These are phyloP conservation scores for Kappamyces sp. DNA, from an alignment of 192 early-diverging fungal species.

Conservation along the genomic window DNA sequence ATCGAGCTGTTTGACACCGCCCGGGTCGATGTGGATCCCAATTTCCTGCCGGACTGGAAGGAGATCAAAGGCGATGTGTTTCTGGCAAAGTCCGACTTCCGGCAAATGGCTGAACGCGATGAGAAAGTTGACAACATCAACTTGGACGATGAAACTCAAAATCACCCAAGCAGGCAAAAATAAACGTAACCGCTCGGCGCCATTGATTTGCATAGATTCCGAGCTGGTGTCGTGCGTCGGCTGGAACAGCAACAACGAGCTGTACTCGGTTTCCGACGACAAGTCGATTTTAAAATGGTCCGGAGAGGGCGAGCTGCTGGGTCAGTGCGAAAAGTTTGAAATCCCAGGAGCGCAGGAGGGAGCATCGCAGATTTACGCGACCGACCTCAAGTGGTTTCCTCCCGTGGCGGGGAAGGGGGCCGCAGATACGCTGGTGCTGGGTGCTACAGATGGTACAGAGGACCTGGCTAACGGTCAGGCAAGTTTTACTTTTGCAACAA, in stretches of 20 bases:
- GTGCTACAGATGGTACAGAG: constrained; percentile 48
- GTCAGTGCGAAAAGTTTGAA: constrained; percentile 13
- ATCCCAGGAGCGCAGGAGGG: constrained; percentile 28
- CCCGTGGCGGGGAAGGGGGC: constrained; percentile 35
- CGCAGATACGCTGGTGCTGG: constrained; percentile 44
- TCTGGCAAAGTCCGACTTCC: background rate
- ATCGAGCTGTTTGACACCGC: constrained; percentile 53
- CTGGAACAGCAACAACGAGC: constrained; percentile 54
- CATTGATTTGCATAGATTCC: constrained; percentile 29
- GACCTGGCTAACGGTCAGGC: constrained; percentile 23
- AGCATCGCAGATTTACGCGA: constrained; percentile 25
- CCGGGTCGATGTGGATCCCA: constrained; percentile 33
- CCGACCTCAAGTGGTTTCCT: constrained; percentile 54
- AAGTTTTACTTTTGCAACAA: constrained; percentile 52
- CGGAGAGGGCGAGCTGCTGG: constrained; percentile 47
- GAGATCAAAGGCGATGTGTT: constrained; percentile 24
- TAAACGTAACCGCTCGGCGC: constrained; percentile 23
- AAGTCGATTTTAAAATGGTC: constrained; percentile 45
- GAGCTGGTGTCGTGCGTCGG: constrained; percentile 50
- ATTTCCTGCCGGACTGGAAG: constrained; percentile 46
- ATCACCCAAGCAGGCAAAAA: constrained; percentile 23
- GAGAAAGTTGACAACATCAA: background rate
- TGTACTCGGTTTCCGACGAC: constrained; percentile 49
- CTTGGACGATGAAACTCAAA: constrained; percentile 34
- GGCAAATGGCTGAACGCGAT: background rate